phyloP scores from a whole-genome alignment of 2,329 filamentous ascomycete genomes.

The Phialemoniopsis sp. region DNA sequence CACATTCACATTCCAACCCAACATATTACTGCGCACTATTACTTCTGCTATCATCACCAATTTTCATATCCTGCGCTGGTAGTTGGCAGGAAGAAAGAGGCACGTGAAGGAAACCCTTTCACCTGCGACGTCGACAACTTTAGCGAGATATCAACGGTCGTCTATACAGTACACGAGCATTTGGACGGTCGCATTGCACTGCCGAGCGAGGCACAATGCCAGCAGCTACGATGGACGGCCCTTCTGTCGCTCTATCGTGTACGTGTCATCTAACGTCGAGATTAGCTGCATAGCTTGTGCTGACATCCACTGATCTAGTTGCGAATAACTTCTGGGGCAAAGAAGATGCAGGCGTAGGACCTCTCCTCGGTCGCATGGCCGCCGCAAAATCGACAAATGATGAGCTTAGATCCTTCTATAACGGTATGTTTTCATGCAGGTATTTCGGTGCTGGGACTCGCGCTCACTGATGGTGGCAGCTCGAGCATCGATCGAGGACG shows the following conservation, averaged over 20 bases:
- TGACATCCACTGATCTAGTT: conserved; percentile 47
- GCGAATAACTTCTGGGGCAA: conserved; percentile 99
- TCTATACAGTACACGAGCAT: not conserved
- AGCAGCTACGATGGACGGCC: conserved; percentile 10
- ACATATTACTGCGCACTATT: too few species aligned
- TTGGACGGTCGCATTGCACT: not conserved
- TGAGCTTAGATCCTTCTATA: conserved; percentile 89
- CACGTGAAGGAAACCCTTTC: not conserved
- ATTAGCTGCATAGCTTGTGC: not conserved
- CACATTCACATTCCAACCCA: too few species aligned
- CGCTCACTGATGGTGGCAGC: too few species aligned
- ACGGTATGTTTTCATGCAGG: conserved; percentile 41
- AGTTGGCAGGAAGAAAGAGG: too few species aligned
- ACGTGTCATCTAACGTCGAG: conserved; percentile 1
- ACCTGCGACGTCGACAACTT: not conserved
- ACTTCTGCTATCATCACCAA: too few species aligned
- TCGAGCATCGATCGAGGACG: conserved; percentile 91
- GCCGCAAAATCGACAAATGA: conserved; percentile 92
- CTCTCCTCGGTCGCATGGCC: conserved; percentile 90
- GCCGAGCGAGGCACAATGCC: conserved; percentile 7
- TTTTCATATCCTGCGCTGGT: too few species aligned
- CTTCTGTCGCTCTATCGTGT: conserved; percentile 15
- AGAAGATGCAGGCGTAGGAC: conserved; percentile 91
- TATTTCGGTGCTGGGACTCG: too few species aligned
- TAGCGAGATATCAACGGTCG: not conserved